phyloP scores from a whole-genome alignment of 164 flowering plant species.

The Litsea cubeba region DNA sequence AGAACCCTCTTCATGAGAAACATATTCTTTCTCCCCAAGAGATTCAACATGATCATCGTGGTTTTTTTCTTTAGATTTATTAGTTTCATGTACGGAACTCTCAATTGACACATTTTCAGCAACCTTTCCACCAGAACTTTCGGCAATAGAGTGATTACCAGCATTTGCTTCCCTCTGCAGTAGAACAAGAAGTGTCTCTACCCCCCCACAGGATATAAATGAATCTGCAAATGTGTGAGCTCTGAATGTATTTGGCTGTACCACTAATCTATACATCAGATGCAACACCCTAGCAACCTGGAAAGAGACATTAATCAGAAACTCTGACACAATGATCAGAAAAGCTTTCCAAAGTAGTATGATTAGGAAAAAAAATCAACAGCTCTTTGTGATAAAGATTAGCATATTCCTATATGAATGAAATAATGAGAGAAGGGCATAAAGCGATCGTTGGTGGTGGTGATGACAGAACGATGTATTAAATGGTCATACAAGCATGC shows the following conservation, averaged over 20 bases:
- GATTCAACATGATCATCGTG: conserved; percentile 29
- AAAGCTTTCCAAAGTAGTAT: background rate
- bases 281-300: conserved; percentile 96
- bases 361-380: background rate
- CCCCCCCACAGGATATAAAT: conserved; percentile 84
- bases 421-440: background rate
- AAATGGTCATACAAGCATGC: background rate
- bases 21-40: conserved; percentile 26
- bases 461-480: no score
- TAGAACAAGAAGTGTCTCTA: conserved; percentile 92
- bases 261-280: conserved; percentile 81
- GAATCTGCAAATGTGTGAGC: conserved; percentile 87
- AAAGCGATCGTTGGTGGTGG: background rate
- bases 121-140: conserved; percentile 20
- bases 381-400: background rate
- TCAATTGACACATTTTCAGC: conserved; percentile 16
- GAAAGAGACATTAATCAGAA: conserved; percentile 10
- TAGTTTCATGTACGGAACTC: conserved; percentile 20
- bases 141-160: conserved; percentile 48
- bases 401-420: background rate
- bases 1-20: conserved; percentile 25
- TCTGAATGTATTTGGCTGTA: conserved; percentile 89
- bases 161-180: conserved; percentile 91
- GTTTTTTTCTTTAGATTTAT: background rate
- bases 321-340: background rate